A percentile compares a stretch with the other conserved stretches of the same genome.
phyloP scores from a whole-genome alignment of 129 eudicot genomes.

The Chrysanthemum seticuspe region DNA sequence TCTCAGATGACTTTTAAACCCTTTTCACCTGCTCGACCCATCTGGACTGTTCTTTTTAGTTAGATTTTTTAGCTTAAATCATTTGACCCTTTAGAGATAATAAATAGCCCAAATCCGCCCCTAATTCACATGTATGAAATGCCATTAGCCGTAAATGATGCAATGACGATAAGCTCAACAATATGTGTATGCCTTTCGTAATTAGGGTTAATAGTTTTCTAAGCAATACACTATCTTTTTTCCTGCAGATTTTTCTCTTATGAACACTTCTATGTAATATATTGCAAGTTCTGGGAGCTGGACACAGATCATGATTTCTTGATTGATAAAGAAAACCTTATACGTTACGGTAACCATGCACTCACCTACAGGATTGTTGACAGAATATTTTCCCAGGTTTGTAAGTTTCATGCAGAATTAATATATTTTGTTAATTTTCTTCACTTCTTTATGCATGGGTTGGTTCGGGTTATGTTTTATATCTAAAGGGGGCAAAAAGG shows the following conservation, averaged over 20 bases:
- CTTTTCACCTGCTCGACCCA: too few relatives aligned
- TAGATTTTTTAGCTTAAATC: too few relatives aligned
- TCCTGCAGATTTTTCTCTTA: slow-evolving; percentile 59
- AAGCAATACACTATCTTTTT: neutral
- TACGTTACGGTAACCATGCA: slow-evolving; percentile 69
- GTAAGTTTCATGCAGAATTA: neutral
- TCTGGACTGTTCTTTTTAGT: too few relatives aligned
- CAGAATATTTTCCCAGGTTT: slow-evolving; percentile 71
- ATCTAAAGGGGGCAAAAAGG: too few relatives aligned
- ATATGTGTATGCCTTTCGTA: neutral
- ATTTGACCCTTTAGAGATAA: too few relatives aligned
- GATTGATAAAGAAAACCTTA: slow-evolving; percentile 72
- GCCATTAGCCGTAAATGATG: too few relatives aligned
- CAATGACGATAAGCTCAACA: too few relatives aligned
- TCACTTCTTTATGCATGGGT: slow-evolving; percentile 10
- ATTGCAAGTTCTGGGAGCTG: slow-evolving; percentile 79
- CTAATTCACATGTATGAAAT: too few relatives aligned
- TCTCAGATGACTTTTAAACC: too few relatives aligned
- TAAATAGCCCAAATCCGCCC: too few relatives aligned
- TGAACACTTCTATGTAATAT: slow-evolving; percentile 70
- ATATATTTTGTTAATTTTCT: neutral
- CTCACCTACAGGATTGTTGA: slow-evolving; percentile 74
- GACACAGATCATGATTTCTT: slow-evolving; percentile 76
- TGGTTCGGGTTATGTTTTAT: neutral
- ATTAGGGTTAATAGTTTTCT: neutral